A percentile compares a stretch with the other conserved stretches of the same genome.
phyloP scores from a whole-genome alignment of 345 rosid species.

The Citrus cavaleriei region DNA sequence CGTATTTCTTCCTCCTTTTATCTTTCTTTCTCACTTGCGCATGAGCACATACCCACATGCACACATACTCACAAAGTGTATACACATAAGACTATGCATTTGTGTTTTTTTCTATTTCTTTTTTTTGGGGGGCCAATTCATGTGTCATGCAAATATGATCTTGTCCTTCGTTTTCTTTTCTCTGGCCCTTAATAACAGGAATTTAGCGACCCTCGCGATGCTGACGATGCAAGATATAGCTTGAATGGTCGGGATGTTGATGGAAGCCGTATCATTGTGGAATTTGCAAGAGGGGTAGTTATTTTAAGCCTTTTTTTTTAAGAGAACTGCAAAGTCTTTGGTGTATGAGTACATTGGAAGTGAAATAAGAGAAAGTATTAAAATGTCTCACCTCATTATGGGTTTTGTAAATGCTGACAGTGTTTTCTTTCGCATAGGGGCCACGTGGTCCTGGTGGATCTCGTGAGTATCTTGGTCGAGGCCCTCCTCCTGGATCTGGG shows the following conservation, averaged over 20 bases:
- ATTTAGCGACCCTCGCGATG: constrained; percentile 91
- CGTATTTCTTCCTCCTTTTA: constrained; percentile 25
- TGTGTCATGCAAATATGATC: constrained; percentile 27
- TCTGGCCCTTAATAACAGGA: constrained; percentile 51
- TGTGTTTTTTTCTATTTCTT: not conserved
- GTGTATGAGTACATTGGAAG: no score
- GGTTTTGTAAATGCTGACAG: not conserved
- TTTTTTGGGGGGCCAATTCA: not conserved
- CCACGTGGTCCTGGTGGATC: constrained; percentile 82
- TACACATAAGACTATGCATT: no score
- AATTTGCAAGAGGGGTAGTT: constrained; percentile 83
- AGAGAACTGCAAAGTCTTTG: not conserved
- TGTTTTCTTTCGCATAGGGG: constrained; percentile 39
- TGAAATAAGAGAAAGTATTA: not conserved
- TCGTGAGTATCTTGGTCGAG: constrained; percentile 76
- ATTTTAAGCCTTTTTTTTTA: not conserved
- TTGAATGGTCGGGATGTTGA: constrained; percentile 77
- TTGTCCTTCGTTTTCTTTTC: constrained; percentile 7
- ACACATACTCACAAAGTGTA: not conserved
- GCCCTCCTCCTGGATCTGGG: constrained; percentile 96
- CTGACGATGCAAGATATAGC: constrained; percentile 85
- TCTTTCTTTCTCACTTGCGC: not conserved
- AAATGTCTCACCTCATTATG: not conserved
- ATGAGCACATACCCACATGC: not conserved
- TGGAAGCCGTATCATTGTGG: constrained; percentile 91